These are phyloP conservation scores for Cystobasidiaceae sp. DNA, from an alignment of 1,284 basidiomycete species.

Conservation along the genomic window DNA sequence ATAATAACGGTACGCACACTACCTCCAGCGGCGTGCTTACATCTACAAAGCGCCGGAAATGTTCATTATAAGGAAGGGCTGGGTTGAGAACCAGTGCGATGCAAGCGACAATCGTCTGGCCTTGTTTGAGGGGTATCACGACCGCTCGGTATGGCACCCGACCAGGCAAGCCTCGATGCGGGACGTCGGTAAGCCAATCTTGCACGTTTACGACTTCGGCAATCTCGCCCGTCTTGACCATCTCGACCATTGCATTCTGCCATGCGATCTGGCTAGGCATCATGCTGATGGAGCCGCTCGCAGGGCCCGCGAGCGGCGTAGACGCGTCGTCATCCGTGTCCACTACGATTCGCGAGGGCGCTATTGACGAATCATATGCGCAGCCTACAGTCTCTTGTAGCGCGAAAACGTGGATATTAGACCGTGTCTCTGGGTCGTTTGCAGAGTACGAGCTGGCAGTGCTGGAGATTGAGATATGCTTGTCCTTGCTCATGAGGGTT, in stretches of 20 bases:
- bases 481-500: not conserved
- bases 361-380: conserved; percentile 22
- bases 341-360: conserved; percentile 18
- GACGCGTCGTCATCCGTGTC: conserved; percentile 18
- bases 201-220: conserved; percentile 18
- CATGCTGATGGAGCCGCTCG: not conserved
- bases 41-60: conserved; percentile 25
- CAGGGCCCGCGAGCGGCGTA: not conserved
- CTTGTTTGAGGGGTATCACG: conserved; percentile 22
- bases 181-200: conserved; percentile 3
- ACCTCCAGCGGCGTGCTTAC: too few relatives aligned
- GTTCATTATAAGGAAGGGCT: conserved; percentile 18
- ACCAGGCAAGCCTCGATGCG: conserved; percentile 25
- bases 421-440: conserved; percentile 11
- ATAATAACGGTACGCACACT: too few relatives aligned
- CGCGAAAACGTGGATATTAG: conserved; percentile 27
- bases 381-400: conserved; percentile 32
- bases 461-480: conserved; percentile 22
- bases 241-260: conserved; percentile 17
- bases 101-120: conserved; percentile 16
- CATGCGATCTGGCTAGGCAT: conserved; percentile 1
- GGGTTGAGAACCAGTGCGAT: conserved; percentile 26
- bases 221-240: conserved; percentile 14
- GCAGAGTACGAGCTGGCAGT: conserved; percentile 24
- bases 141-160: conserved; percentile 21